Conservation (phyloP, 202 grass and related monocot species). For the Alloteropsis angusta region DNA sequence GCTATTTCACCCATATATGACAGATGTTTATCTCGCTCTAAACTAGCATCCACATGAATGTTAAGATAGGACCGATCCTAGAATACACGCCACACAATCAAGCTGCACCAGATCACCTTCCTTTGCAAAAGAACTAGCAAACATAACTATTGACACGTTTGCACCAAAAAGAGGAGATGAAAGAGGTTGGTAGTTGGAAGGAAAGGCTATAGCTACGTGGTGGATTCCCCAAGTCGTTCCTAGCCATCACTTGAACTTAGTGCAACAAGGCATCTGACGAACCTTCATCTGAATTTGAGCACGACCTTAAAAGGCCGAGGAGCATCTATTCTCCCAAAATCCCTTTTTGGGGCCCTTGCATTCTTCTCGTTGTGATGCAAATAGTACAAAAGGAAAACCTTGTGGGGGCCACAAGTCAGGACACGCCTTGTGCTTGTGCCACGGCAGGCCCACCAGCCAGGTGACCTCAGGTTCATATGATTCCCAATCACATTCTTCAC, state of each 20-base stretch:
- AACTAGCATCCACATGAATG: not conserved
- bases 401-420: not conserved
- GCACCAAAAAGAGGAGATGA: not conserved
- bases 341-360: not conserved
- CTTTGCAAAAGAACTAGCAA: not conserved
- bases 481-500: constrained; percentile 22
- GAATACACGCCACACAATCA: not conserved
- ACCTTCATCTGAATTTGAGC: constrained; percentile 35
- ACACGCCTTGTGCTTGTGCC: not conserved
- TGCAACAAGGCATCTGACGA: constrained; percentile 26
- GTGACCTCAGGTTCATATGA: constrained; percentile 15
- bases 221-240: not conserved
- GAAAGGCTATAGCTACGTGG: not conserved
- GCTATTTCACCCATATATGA: not conserved
- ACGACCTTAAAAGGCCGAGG: constrained; percentile 13
- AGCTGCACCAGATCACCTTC: not conserved
- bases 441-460: constrained; percentile 13
- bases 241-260: not conserved
- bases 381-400: not conserved
- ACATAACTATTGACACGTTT: not conserved
- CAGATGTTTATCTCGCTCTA: not conserved
- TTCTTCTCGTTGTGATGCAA: not conserved
- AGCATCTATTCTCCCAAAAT: constrained; percentile 36
- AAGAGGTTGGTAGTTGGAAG: not conserved
- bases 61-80: not conserved